A percentile compares a stretch with the other conserved stretches of the same genome.
Evolutionary conservation across 106 monocot species (phyloP).

Genomic region (Cymbidium sinense): DNA sequence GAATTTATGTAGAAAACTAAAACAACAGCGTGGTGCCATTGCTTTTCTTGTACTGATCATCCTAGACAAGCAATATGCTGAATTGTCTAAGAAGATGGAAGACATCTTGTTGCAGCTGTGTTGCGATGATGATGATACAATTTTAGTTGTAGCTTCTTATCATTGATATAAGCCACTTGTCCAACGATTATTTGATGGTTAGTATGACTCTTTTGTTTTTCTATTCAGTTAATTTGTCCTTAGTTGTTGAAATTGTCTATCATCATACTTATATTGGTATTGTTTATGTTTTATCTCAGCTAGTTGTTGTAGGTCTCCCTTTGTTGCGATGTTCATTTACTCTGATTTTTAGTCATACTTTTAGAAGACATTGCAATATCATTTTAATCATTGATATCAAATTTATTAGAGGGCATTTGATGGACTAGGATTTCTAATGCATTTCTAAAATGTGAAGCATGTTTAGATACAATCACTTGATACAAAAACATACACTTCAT

Average conservation of each 20-base stretch:
- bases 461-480: too few relatives aligned
- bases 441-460: too few relatives aligned
- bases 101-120: constrained; percentile 17
- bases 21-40: constrained; percentile 5
- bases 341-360: too few relatives aligned
- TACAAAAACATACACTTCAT: too few relatives aligned
- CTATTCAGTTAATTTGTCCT: neutral
- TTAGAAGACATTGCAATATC: too few relatives aligned
- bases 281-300: too few relatives aligned
- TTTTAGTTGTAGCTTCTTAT: constrained; percentile 10
- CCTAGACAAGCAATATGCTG: neutral
- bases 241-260: neutral
- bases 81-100: constrained; percentile 18
- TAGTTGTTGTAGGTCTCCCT: too few relatives aligned
- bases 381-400: too few relatives aligned
- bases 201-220: neutral
- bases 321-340: too few relatives aligned
- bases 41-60: constrained; percentile 12
- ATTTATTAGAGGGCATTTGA: too few relatives aligned
- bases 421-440: too few relatives aligned
- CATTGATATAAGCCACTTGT: constrained; percentile 20
- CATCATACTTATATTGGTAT: too few relatives aligned
- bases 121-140: constrained; percentile 15
- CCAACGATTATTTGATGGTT: constrained; percentile 15
- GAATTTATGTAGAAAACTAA: constrained; percentile 8